These are phyloP conservation scores for Auriscalpium vulgare DNA, from an alignment of 768 basidiomycete species.

Conservation along the genomic window DNA sequence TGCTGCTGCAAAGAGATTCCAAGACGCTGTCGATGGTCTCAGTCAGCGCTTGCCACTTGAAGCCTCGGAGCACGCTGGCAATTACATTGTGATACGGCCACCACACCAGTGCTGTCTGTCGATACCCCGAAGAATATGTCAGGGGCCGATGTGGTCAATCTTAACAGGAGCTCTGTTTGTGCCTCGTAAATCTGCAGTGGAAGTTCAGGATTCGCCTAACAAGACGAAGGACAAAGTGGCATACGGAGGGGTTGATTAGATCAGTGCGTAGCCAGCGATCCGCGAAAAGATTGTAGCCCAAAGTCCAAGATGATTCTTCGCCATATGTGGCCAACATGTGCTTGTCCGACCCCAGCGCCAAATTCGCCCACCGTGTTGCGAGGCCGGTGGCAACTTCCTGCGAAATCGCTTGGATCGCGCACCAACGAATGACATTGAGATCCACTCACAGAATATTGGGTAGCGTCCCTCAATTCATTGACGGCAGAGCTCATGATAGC, in stretches of 20 bases:
- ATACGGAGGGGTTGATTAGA: constrained; percentile 29
- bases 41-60: too few species aligned
- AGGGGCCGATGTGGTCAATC: not conserved
- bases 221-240: not conserved
- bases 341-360: not conserved
- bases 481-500: not conserved
- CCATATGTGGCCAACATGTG: not conserved
- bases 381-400: not conserved
- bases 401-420: not conserved
- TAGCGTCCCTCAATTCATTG: not conserved
- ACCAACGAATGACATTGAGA: not conserved
- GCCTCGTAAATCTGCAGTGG: not conserved
- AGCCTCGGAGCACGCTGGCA: constrained; percentile 2
- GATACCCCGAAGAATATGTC: not conserved
- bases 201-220: not conserved
- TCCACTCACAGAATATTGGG: not conserved
- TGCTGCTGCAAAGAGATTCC: constrained; percentile 10
- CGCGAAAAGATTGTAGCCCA: not conserved
- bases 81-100: not conserved
- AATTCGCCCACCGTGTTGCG: not conserved
- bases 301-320: not conserved
- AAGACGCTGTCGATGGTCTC: not conserved
- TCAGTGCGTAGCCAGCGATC: constrained; percentile 24
- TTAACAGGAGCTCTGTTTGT: not conserved
- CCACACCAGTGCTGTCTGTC: not conserved